Evolutionary conservation across 179 eudicot species (phyloP), one percentile per base, ranked within the genome.

Genomic region (Corrigiola litoralis): DNA sequence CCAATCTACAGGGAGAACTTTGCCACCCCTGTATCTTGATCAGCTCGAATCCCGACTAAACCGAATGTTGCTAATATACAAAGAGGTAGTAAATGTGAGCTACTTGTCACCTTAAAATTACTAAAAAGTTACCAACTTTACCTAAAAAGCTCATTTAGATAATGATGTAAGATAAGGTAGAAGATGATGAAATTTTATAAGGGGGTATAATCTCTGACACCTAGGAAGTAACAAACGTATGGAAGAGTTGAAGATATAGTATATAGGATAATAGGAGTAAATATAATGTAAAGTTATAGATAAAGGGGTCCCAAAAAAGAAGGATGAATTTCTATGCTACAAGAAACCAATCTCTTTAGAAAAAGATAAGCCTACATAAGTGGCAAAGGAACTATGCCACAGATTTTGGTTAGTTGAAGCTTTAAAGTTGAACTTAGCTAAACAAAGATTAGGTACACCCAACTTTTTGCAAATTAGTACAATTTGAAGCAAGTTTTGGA

Each of bases 381-480:
- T 58, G 53, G 18, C 63, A 55, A 47, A 58, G n/a, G n/a, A 60
- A 34, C 36, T 65, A 57, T 58, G 68, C 48, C 58, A n/a, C 53
- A 73, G 69, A 75, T n/a, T 70, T 72, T 53, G 72, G 61, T 52
- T 58, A 65, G 79, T 73, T 70, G 71, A 67, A 72, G 67, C 17
- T 65, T 34, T 10, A 27, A 50, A 31, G 20, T 52, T n/a, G n/a
- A n/a, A 29, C 24, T 31, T 23, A n/a, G 38, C 58, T 20, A 31
- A 48, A 41, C 67, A 70, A 74, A 70, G 55, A 60, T 77, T 66
- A 76, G 84, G 78, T 79, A 69, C 38, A 75, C 65, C 82, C 71
- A 74, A 68, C 70, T 25, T 54, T 11, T 41, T 13, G 14, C 25
- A 63, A 55, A 10, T 16, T 36, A 18, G 56, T 7, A 49, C 31